A percentile compares a stretch with the other conserved stretches of the same genome.
Evolutionary conservation across 163 green algal genomes (phyloP).

Genomic region (Volvox carteri): DNA sequence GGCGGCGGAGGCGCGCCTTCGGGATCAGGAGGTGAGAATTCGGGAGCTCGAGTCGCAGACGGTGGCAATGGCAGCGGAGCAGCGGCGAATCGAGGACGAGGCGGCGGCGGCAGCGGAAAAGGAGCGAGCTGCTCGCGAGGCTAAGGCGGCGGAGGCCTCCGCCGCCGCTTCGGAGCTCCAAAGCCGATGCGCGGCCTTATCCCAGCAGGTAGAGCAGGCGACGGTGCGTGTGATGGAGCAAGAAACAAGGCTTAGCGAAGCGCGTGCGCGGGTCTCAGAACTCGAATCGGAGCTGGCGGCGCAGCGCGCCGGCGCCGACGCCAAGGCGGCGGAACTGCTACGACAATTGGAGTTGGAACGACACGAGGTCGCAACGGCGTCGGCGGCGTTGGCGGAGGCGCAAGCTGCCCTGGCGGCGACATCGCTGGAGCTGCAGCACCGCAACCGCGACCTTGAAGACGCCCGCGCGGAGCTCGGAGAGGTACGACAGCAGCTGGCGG

Average conservation of each 20-base stretch:
- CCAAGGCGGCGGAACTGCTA: slow-evolving; percentile 38
- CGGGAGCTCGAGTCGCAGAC: not conserved
- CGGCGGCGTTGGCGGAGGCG: slow-evolving; percentile 5
- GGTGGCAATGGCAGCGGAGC: not conserved
- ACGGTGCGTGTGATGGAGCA: not conserved
- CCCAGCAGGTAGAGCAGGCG: not conserved
- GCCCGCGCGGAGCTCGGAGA: not conserved
- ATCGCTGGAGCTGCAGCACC: slow-evolving; percentile 22
- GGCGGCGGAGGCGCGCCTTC: not conserved
- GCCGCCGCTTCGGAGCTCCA: not conserved
- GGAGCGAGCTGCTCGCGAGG: not conserved
- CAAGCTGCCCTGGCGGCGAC: not conserved
- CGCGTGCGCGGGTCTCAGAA: not conserved
- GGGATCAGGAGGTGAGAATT: not conserved
- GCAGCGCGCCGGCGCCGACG: slow-evolving; percentile 25
- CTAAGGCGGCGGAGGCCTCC: not conserved
- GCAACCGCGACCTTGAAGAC: slow-evolving; percentile 16
- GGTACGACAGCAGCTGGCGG: slow-evolving; percentile 17
- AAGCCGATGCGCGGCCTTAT: not conserved
- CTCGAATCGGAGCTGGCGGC: slow-evolving; percentile 37
- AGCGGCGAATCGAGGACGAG: slow-evolving; percentile 4
- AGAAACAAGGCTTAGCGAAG: slow-evolving; percentile 2
- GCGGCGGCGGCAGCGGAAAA: not conserved
- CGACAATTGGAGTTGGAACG: slow-evolving; percentile 16
- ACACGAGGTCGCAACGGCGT: slow-evolving; percentile 6